Base-by-base conservation (phyloP, 2,329 filamentous ascomycete species). In the Didymella exigua region DNA sequence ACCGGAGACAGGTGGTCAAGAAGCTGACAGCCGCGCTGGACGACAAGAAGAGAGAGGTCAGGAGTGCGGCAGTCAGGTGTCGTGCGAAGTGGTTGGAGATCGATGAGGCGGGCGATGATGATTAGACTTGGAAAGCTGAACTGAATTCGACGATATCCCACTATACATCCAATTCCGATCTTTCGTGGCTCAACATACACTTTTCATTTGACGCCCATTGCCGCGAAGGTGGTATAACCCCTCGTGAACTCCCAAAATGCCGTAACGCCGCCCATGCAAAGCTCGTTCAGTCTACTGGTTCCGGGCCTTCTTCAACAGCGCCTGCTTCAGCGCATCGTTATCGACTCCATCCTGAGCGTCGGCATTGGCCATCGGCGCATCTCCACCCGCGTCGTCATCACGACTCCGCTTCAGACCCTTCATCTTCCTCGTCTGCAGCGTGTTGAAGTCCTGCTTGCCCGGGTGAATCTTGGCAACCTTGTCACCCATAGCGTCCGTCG, bases 381-480 rank as follows among this genome's bases (percentile, higher is more conserved):
- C 66, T n/a, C 58, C 62, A 16, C 53, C 63, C 4, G 47, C 47
- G 19, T 66, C 68, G 21, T 66, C 66, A 5, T 63, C 62, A 49
- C 91, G 85, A 61, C 84, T 86, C 63, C 95, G 84, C 85, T 98
- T 99, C 65, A 99, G 77, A 64, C 93, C 95, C 86, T 99, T 99
- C 93, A 99, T 98, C 86, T 99, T 99, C 72, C 95, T 88, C 48
- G 93, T 96, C 82, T 99, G 95, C 76, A 99, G 77, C 67, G 89
- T 85, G 71, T 82, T 83, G 55, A 99, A 83, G 78, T 99, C 92
- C 78, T 97, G 92, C 80, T 89, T 91, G 70, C 90, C 91, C 56
- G 96, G 78, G 76, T 99, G 95, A 60, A 99, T 89, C 66, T 92
- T 88, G 60, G 93, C 95, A 61, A 98, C 83, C 87, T 98, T 98